Base-by-base conservation (phyloP, 768 basidiomycete species). In the Tylopilus rubrobrunneus region DNA sequence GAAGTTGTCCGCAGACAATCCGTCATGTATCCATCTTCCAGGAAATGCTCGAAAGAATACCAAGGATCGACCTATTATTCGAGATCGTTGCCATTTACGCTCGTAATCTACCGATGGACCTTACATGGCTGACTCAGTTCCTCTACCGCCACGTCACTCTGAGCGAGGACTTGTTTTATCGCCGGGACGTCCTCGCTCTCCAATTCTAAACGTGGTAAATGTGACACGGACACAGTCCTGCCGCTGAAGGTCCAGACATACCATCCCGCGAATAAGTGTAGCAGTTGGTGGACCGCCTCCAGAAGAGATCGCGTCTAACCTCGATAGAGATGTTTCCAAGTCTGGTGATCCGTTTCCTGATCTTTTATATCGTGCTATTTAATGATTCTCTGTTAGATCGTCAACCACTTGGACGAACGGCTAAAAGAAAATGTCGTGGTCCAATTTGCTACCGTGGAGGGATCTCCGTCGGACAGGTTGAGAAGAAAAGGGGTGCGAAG, bases 41-140 rank as follows among this genome's bases (percentile, higher is more conserved):
- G 58, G 80, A 82, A 49, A 82, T 83, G 0, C 74, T 92, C 45
- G 76, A 84, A 58, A 78, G 82, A 49, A 78, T 81, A n/a, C 82
- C 85, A 41, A 87, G 92, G 43, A 81, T 97, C 45, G 91, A 96
- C 62, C 74, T 99, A 7, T 73, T 98, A 11, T 97, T 97, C 68
- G 92, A 95, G 52, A 75, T 97, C 36, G 84, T 91, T 45, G 83
- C 84, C 11, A 73, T 93, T 45, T 98, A 86, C 72, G 84, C 86
- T 25, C 85, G 87, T 58, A 81, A 85, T 56, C 78, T 90, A 9
- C 85, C 89, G 5, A 83, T 94, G 68, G 95, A 98, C 65, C 75
- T 90, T 17, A 81, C 91, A 29, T 80, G 76, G 40, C 76, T 89
- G 17, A 85, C 88, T 0, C 85, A 86, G 51, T 98, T 97, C 76